A percentile compares a stretch with the other conserved stretches of the same genome.
phyloP scores from a whole-genome alignment of 495 filamentous ascomycete genomes.

The Neurospora sp. region DNA sequence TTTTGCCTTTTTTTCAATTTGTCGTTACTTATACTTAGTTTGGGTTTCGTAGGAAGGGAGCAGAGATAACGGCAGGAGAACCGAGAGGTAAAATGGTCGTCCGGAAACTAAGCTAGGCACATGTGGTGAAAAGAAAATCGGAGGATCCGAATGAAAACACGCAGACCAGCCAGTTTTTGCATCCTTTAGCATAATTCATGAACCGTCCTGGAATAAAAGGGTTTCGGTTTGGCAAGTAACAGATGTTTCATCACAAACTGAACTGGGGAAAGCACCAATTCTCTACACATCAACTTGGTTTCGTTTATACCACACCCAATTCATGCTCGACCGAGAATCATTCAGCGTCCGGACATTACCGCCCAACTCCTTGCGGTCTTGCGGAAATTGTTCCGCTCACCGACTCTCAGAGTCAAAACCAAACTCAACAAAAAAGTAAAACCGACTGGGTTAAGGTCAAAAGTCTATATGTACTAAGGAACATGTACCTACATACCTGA shows the following conservation, averaged over 20 bases:
- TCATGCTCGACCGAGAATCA: too few species aligned
- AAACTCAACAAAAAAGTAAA: neutral
- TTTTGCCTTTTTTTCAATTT: neutral
- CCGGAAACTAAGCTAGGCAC: neutral
- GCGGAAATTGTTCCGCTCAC: neutral
- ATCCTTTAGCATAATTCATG: neutral
- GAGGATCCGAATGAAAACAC: neutral
- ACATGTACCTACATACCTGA: neutral
- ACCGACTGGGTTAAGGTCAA: too few species aligned
- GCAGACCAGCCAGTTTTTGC: neutral
- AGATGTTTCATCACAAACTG: neutral
- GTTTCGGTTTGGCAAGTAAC: neutral
- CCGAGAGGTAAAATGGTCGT: neutral
- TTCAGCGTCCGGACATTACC: neutral
- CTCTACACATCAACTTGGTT: too few species aligned
- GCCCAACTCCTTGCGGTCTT: neutral
- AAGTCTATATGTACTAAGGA: too few species aligned
- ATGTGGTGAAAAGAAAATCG: neutral
- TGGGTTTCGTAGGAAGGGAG: neutral
- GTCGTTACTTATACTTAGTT: neutral
- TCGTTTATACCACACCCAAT: too few species aligned
- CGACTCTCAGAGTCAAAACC: neutral
- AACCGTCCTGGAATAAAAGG: neutral
- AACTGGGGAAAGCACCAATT: too few species aligned
- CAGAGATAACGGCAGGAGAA: neutral